These are phyloP conservation scores for Scedosporium apiospermum DNA, from an alignment of 2,329 filamentous ascomycete genomes.

Conservation along the genomic window DNA sequence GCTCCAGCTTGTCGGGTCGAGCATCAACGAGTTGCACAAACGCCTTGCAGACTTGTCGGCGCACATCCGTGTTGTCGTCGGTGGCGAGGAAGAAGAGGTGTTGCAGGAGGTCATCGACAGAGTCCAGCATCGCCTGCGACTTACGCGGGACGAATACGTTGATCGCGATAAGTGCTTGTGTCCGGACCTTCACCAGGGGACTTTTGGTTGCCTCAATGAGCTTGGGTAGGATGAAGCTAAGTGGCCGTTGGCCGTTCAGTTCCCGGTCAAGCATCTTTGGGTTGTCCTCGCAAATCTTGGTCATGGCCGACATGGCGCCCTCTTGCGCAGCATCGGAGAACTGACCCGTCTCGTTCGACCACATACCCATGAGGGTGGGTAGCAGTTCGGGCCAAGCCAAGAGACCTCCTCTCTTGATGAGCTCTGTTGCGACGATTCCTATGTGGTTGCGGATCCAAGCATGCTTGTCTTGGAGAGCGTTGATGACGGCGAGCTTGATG, in stretches of 20 bases:
- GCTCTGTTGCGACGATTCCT: constrained; percentile 88
- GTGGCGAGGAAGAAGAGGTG: constrained; percentile 73
- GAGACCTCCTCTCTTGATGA: constrained; percentile 75
- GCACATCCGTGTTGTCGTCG: constrained; percentile 72
- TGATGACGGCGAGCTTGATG: constrained; percentile 68
- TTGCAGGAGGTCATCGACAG: constrained; percentile 71
- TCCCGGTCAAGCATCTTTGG: constrained; percentile 76
- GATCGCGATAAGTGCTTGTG: constrained; percentile 71
- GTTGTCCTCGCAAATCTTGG: constrained; percentile 97
- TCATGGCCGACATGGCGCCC: constrained; percentile 83
- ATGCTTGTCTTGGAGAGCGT: constrained; percentile 73
- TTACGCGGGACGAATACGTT: constrained; percentile 87
- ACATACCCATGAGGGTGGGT: constrained; percentile 68
- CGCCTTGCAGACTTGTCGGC: constrained; percentile 84
- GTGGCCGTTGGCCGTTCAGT: constrained; percentile 77
- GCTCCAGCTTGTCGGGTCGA: constrained; percentile 79
- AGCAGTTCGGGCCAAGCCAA: constrained; percentile 87
- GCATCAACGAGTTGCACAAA: constrained; percentile 90
- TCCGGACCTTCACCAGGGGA: constrained; percentile 65
- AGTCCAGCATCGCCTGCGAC: constrained; percentile 70
- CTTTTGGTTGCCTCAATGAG: constrained; percentile 79
- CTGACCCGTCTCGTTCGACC: constrained; percentile 63
- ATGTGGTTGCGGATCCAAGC: constrained; percentile 78
- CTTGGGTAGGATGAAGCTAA: constrained; percentile 83
- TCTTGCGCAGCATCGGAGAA: constrained; percentile 69